Conservation (phyloP, 768 basidiomycete species). For the Tubosaeta sp. region DNA sequence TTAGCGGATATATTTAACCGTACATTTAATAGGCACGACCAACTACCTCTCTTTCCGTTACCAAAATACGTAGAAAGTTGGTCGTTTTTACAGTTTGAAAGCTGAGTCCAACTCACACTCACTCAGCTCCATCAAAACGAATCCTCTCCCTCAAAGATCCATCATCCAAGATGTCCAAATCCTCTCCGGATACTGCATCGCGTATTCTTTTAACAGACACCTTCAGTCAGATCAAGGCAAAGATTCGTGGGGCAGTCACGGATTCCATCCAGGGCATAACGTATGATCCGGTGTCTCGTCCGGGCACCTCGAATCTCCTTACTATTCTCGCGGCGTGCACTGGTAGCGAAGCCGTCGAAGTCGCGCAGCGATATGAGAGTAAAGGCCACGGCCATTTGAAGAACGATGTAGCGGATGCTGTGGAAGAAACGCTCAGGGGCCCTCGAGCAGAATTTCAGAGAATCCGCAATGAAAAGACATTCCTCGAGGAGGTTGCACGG, state of each 20-base stretch:
- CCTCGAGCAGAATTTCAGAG: slow-evolving; percentile 70
- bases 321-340: slow-evolving; percentile 76
- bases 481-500: slow-evolving; percentile 56
- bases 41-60: slow-evolving; percentile 57
- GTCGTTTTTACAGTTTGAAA: slow-evolving; percentile 23
- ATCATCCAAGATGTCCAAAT: slow-evolving; percentile 93
- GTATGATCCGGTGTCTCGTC: slow-evolving; percentile 75
- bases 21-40: slow-evolving; percentile 43
- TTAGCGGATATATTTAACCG: slow-evolving; percentile 82
- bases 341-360: slow-evolving; percentile 37
- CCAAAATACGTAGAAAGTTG: slow-evolving; percentile 73
- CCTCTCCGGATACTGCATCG: slow-evolving; percentile 69
- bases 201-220: slow-evolving; percentile 86
- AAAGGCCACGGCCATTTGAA: slow-evolving; percentile 70
- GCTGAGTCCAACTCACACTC: background rate
- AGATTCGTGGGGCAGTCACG: slow-evolving; percentile 80
- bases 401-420: slow-evolving; percentile 64
- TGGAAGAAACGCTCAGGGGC: slow-evolving; percentile 59
- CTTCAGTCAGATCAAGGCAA: slow-evolving; percentile 52
- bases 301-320: slow-evolving; percentile 80
- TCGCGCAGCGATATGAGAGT: slow-evolving; percentile 49
- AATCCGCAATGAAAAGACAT: slow-evolving; percentile 55
- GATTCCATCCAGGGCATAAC: slow-evolving; percentile 74
- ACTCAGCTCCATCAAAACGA: slow-evolving; percentile 70
- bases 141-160: slow-evolving; percentile 87